phyloP scores from a whole-genome alignment of 1,139 yeast species.

The Chernovozyma aurita region DNA sequence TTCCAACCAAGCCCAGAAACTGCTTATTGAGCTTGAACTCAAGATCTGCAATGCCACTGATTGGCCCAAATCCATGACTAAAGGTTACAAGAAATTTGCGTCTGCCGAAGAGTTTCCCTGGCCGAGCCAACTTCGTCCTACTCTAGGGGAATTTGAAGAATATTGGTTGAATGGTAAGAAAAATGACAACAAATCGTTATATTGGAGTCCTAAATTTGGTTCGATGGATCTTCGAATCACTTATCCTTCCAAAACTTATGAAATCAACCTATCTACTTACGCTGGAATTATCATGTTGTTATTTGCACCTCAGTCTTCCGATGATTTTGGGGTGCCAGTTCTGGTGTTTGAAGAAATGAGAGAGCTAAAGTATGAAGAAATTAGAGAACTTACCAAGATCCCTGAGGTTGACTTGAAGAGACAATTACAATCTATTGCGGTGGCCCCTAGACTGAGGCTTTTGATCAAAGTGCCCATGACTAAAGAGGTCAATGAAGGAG shows the following conservation, averaged over 20 bases:
- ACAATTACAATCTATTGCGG: conserved; percentile 79
- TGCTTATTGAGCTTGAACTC: conserved; percentile 40
- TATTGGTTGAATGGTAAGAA: conserved; percentile 48
- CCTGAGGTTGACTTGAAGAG: conserved; percentile 70
- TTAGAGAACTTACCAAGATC: conserved; percentile 62
- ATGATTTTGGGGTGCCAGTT: conserved; percentile 31
- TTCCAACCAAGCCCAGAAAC: conserved; percentile 7
- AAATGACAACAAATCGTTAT: conserved; percentile 69
- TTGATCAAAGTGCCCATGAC: conserved; percentile 71
- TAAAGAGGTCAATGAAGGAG: conserved; percentile 61
- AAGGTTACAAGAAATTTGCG: conserved; percentile 48
- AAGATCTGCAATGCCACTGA: conserved; percentile 51
- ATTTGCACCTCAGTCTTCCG: conserved; percentile 55
- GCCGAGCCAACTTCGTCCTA: conserved; percentile 36
- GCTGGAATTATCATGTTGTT: conserved; percentile 75
- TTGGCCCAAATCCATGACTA: conserved; percentile 50
- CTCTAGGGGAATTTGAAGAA: conserved; percentile 38
- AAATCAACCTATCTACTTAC: conserved; percentile 73
- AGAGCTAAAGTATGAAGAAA: conserved; percentile 50
- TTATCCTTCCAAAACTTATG: conserved; percentile 67
- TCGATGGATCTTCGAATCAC: conserved; percentile 71
- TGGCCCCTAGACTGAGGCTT: conserved; percentile 76
- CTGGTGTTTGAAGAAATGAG: conserved; percentile 42
- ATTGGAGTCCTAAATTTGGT: conserved; percentile 84
- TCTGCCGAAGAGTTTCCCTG: conserved; percentile 45